Evolutionary conservation across 805 yeast genomes (phyloP), one percentile per base, ranked within the genome.

Genomic region (Yarrowia alimentaria): DNA sequence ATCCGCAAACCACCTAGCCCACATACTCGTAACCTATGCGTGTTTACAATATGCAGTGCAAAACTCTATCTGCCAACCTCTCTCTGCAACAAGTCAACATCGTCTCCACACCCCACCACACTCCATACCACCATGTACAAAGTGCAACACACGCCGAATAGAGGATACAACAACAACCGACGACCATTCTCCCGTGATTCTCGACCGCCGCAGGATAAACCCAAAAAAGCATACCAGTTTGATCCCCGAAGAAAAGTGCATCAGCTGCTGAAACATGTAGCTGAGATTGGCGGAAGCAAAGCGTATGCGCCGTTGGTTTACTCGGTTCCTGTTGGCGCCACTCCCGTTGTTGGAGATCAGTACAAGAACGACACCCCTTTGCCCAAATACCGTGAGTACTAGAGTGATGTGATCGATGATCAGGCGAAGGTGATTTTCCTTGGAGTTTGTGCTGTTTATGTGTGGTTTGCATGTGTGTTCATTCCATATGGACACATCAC

Each of bases 261-360:
- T 9, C 50, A 30, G 29, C 6, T 17, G 13, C 13, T 26, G 17
- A 54, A 54, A 34, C 60, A 58, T 30, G 51, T 64, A 8, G 56
- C 57, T 21, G 48, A 54, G 19, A 53, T 53, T 14, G 60, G 57
- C 9, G 43, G 55, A 10, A 63, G 66, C 5, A 56, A 56, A 31
- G 57, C 63, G 6, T 58, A 56, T 40, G 60, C 63, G n/a, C 60
- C 64, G 12, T 53, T 64, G 19, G 64, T 59, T 11, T 65, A 64
- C 49, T 16, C 45, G 3, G 35, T 54, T 22, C 60, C 63, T 28
- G 32, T 28, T 1, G 55, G 54, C 0, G 56, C 59, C 1, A 43
- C 55, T 3, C 57, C 55, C 19, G 40, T 60, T 6, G 45, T 54
- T 4, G 55, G 58, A 14, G 60, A 58, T 17, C 62, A 60, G 38